These are phyloP conservation scores for Diaporthe caulivora DNA, from an alignment of 2,329 filamentous ascomycete species.

Conservation along the genomic window DNA sequence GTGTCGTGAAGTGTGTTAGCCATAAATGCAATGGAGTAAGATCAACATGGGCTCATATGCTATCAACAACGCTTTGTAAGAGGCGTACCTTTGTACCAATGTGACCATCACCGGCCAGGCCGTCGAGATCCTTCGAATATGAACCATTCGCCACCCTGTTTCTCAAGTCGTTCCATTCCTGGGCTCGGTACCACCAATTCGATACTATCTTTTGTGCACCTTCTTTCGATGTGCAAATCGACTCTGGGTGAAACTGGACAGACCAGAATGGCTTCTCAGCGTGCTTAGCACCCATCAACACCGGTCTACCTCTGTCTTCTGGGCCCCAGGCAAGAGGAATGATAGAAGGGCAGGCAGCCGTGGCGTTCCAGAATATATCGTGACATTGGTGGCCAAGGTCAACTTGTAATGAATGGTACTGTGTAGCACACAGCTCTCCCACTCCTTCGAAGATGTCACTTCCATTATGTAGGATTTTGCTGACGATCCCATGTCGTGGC, in stretches of 20 bases:
- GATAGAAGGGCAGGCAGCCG: not conserved
- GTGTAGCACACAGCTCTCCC: not conserved
- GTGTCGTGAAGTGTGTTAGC: not conserved
- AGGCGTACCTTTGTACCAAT: not conserved
- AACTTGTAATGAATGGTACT: conserved; percentile 4
- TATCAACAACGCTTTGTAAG: no score
- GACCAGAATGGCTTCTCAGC: not conserved
- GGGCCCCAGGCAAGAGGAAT: not conserved
- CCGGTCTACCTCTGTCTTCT: not conserved
- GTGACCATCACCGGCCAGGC: not conserved
- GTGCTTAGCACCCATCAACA: not conserved
- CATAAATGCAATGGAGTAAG: no score
- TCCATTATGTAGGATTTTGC: conserved; percentile 3
- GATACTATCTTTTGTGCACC: not conserved
- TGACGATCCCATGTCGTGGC: conserved; percentile 12
- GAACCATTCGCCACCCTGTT: not conserved
- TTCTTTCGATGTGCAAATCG: not conserved
- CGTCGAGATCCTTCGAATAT: not conserved
- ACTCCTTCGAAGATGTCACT: conserved; percentile 4
- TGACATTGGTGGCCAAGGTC: not conserved
- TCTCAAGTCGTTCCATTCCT: not conserved
- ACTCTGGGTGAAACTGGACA: not conserved
- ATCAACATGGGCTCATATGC: no score
- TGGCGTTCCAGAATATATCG: not conserved
- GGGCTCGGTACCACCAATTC: conserved; percentile 10